Evolutionary conservation across 2,329 filamentous ascomycete species (phyloP).

Genomic region (Penicillium concentricum): DNA sequence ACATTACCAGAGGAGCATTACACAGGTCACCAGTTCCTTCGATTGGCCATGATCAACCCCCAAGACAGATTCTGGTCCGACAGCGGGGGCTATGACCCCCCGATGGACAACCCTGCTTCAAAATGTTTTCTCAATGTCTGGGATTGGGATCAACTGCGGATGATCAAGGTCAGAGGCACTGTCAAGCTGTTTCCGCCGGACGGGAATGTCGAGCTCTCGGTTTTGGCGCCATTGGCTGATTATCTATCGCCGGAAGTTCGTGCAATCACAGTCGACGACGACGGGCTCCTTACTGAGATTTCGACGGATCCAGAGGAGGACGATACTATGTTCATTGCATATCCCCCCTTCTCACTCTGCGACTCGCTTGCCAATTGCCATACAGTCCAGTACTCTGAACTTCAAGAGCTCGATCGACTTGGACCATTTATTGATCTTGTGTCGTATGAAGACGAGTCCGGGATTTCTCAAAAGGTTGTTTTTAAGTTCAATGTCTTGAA

Average conservation of each 20-base stretch:
- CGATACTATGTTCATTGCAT: conserved; percentile 16
- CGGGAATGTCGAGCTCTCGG: conserved; percentile 13
- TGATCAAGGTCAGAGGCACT: conserved; percentile 25
- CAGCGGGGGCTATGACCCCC: conserved; percentile 16
- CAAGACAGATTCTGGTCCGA: conserved; percentile 15
- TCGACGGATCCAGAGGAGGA: conserved; percentile 23
- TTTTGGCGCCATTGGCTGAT: conserved; percentile 21
- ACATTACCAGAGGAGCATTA: not conserved
- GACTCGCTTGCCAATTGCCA: conserved; percentile 13
- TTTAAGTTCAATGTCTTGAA: conserved; percentile 23
- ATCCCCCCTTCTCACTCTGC: conserved; percentile 15
- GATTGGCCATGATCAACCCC: not conserved
- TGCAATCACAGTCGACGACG: conserved; percentile 20
- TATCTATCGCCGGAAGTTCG: conserved; percentile 19
- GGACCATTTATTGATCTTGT: conserved; percentile 16
- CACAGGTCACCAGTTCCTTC: too few species aligned
- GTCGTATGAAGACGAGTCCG: conserved; percentile 3
- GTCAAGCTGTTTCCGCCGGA: conserved; percentile 23
- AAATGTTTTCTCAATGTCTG: conserved; percentile 22
- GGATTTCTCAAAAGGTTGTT: conserved; percentile 6
- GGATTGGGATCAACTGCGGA: conserved; percentile 25
- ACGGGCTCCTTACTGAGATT: conserved; percentile 19
- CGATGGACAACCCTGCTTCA: conserved; percentile 13
- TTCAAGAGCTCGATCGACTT: conserved; percentile 22
- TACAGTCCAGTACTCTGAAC: conserved; percentile 17